Base-by-base conservation (phyloP, 495 filamentous ascomycete genomes). In the Cenococcum geophilum region DNA sequence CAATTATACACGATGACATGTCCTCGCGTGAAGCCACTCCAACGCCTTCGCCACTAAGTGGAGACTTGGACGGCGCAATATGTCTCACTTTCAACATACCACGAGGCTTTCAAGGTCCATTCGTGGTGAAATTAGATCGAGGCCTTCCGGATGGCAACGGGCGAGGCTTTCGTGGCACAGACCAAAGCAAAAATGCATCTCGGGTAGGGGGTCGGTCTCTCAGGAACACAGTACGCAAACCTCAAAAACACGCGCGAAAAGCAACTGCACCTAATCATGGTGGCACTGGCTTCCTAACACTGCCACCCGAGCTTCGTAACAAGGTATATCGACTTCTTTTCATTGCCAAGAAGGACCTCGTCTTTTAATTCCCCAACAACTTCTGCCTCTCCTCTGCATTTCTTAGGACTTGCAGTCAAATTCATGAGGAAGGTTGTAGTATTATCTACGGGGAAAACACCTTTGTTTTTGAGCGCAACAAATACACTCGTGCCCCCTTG, bases 261-360 rank as follows among this genome's bases (percentile, higher is more conserved):
- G 45, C 43, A 63, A 45, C 43, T 16, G 43, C 60, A 68, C 14
- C 53, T 79, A 18, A 5, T 1, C 45, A 18, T 22, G n/a, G 14
- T 49, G 16, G 22, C 35, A 60, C 18, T 16, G 72, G 73, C 4
- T 75, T 76, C 59, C 63, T 70, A 36, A 60, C 69, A 52, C 64
- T 76, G 4, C 73, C 75, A 1, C 48, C 66, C 3, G 75, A 77
- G 56, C 58, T 77, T 14, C 74, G 75, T 5, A 72, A 76, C 50
- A 63, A 70, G 16, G 61, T 76, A 18, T 77, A 77, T 58, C 43
- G 51, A 10, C 51, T 57, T 23, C 49, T 74, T 10, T 73, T 76
- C 49, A 63, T 68, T 14, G 11, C 27, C 10, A 20, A 62, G 6
- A 20, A 45, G 4, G 55, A 55, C 11, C 48, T 76, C 34, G 43